A percentile compares a stretch with the other conserved stretches of the same genome.
These are phyloP conservation scores for Yamadazyma friedrichii DNA, from an alignment of 1,139 yeast species.

Conservation along the genomic window DNA sequence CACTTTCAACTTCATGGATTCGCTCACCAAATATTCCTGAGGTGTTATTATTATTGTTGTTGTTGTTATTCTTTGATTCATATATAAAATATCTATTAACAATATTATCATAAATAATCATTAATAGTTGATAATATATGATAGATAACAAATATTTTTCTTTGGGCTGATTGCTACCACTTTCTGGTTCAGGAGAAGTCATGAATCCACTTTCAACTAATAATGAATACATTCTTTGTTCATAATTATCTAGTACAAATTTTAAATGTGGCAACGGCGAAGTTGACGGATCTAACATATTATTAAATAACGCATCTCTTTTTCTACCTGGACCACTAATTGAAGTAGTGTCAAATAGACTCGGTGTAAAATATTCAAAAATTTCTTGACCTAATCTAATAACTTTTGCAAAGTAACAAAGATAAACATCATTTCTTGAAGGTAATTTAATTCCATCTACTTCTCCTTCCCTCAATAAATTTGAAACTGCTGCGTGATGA, in stretches of 20 bases:
- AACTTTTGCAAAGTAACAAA: constrained; percentile 39
- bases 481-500: constrained; percentile 36
- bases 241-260: constrained; percentile 21
- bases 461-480: constrained; percentile 30
- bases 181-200: constrained; percentile 14
- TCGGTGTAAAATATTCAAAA: constrained; percentile 26
- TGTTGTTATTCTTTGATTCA: constrained; percentile 10
- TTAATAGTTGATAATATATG: constrained; percentile 46
- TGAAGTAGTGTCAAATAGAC: constrained; percentile 9
- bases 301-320: constrained; percentile 16
- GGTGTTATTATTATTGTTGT: too few relatives aligned
- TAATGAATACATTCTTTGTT: constrained; percentile 20
- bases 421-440: constrained; percentile 29
- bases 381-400: constrained; percentile 47
- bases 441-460: constrained; percentile 18
- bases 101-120: constrained; percentile 50
- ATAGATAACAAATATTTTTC: constrained; percentile 33
- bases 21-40: background rate
- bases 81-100: constrained; percentile 16
- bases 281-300: constrained; percentile 16
- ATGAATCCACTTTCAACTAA: constrained; percentile 31
- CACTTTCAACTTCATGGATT: constrained; percentile 12
- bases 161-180: constrained; percentile 19
- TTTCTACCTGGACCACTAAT: constrained; percentile 5
- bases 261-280: constrained; percentile 16